Base-by-base conservation (phyloP, 1,139 yeast species). In the Debaryomyces udenii region DNA sequence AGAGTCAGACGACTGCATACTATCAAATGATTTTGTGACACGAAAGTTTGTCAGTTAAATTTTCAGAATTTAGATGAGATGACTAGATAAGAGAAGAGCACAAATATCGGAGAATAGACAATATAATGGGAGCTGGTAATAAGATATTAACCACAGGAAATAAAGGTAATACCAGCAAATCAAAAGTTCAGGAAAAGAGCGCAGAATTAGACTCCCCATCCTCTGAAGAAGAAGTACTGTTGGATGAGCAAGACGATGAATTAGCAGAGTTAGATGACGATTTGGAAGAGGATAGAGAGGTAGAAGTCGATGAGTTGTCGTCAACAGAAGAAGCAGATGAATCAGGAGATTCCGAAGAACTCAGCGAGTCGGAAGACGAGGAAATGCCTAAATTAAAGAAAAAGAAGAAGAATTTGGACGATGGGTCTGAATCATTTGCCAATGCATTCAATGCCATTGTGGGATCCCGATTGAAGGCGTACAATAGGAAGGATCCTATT, bases 401-500 rank as follows among this genome's bases (percentile, higher is more conserved):
- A 47, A 79, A 76, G 59, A 78, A 74, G 59, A 74, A 76, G 51
- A 76, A 71, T 40, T 66, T 68, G 28, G 84, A 76, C 45, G 88
- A 83, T 57, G 94, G 90, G 10, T 78, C 90, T 1, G 81, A 72
- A 41, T 75, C 83, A 3, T 91, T 93, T 57, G 87, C 96, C 9
- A 75, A 66, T 43, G 98, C 99, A 1, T 81, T 93, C 59, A 80
- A 73, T 48, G 95, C 96, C 18, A 87, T 93, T 55, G 68, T 93
- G 39, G 86, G 86, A 6, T 88, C 98, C 2, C 85, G 82, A 56
- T 73, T 93, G 52, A 93, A 93, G 60, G 94, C 96, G 0, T 86
- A 90, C 55, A 89, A 86, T 57, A 76, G 97, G 58, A 77, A 78
- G 35, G 96, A 90, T 56, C 99, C 99, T 2, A 89, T 93, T 43